Evolutionary conservation across 768 basidiomycete species (phyloP), one percentile per base, ranked within the genome.

Genomic region (Lactarius tabidus): DNA sequence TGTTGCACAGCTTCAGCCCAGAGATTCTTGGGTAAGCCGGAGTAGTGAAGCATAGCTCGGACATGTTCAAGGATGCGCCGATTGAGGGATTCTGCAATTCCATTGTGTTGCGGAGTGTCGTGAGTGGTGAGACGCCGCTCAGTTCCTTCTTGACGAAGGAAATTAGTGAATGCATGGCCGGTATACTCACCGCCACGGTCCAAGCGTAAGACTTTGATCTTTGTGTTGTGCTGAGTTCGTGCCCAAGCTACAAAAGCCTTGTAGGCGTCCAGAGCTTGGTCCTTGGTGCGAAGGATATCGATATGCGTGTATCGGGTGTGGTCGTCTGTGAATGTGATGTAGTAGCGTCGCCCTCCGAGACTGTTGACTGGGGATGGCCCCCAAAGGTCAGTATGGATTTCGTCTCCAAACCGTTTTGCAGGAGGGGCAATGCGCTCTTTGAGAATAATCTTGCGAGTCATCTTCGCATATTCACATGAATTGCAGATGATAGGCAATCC

Each of bases 401-500:
- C 63, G 0, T 14, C 53, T 0, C 63, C 57, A 17, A 64, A 64
- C 2, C 1, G 12, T 2, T 26, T 10, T 1, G 58, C 58, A 1
- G 0, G 18, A 0, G 35, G 29, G 0, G 35, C 28, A 7, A 15
- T 2, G 1, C 51, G n/a, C 20, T 52, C 56, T 6, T 43, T 59
- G 1, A 14, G 1, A 3, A 64, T 58, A 1, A 28, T 2, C 20
- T 43, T 58, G 26, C 57, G n/a, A 9, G 41, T 38, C 1, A 33
- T 0, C 20, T 38, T 31, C 6, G 57, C 57, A 39, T 58, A 58
- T 5, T 26, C 6, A n/a, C 57, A 58, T 1, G 57, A 76, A n/a
- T 80, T 73, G 66, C 82, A 84, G 36, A 75, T 43, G 73, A 55
- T 17, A 1, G 78, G 41, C 14, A 1, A 23, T 3, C 23, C 6